phyloP scores from a whole-genome alignment of 306 rosid species.

The Carpinus fangiana region DNA sequence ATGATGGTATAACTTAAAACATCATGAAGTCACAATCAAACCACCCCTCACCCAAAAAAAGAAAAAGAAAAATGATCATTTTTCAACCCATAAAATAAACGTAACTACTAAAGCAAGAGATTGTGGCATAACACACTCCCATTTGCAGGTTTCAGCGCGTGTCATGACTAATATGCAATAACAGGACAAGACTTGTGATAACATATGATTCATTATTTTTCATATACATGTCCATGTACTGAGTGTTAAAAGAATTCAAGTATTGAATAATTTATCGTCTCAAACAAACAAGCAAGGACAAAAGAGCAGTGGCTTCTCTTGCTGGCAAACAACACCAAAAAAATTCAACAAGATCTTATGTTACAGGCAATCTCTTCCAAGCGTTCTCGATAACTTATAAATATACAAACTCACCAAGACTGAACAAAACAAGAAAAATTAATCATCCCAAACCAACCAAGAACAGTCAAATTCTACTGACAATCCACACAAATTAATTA shows the following conservation, averaged over 20 bases:
- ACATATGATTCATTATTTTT: neutral
- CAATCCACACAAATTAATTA: too few relatives aligned
- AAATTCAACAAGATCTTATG: neutral
- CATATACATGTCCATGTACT: neutral
- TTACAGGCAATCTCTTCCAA: neutral
- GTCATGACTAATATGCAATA: conserved; percentile 6
- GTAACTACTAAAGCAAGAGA: conserved; percentile 10
- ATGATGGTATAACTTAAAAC: neutral
- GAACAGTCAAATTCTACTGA: too few relatives aligned
- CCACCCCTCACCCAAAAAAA: neutral
- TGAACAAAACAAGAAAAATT: neutral
- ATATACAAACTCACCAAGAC: neutral
- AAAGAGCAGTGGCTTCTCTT: neutral
- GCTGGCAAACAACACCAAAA: neutral
- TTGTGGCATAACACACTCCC: conserved; percentile 21
- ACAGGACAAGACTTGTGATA: neutral
- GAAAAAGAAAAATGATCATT: neutral
- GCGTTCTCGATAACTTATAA: neutral
- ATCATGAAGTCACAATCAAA: neutral
- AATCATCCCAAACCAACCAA: too few relatives aligned
- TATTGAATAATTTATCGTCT: neutral
- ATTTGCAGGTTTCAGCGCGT: neutral
- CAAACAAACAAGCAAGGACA: neutral
- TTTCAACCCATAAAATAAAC: conserved; percentile 10
- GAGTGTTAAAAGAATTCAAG: neutral